Base-by-base conservation (phyloP, 2,329 filamentous ascomycete species). In the Diaporthe sp. region DNA sequence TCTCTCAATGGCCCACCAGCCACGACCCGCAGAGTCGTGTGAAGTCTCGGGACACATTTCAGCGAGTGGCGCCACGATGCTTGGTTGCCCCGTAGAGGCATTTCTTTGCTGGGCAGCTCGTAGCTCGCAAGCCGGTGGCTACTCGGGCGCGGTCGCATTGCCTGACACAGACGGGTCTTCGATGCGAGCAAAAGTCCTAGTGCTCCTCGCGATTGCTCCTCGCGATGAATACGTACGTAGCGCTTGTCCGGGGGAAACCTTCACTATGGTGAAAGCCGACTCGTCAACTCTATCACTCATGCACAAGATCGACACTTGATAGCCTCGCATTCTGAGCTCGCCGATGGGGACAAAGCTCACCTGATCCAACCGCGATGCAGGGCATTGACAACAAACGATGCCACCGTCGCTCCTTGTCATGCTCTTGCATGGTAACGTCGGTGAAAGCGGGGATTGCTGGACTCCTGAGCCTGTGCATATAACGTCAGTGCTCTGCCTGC, bases 381-480 rank as follows among this genome's bases (percentile, higher is more conserved):
- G 61, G 61, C 61, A 49, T 65, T 65, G 61, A 65, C 42, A 49
- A n/a, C 25, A 10, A 17, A 15, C 42, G 61, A 46, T 49, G 42
- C 49, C 65, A 67, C 42, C 61, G 61, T 49, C 61, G 42, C 3
- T 67, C 61, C 44, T 34, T 70, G 65, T 70, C 65, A 55, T 70
- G 65, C 22, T 19, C 65, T 55, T 70, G 65, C 65, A 70, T 53
- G 22, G 49, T 51, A 28, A 55, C 49, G 34, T 70, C 37, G 49
- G 49, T 53, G 34, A 53, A 44, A 49, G 65, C 65, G 65, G 65
- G 49, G 65, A 55, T 70, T 12, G 46, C 49, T 39, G 31, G 62
- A 6, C 39, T 22, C 42, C 13, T 28, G 25, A 22, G 61, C 42
- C 44, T 67, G 65, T 70, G 49, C 65, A 55, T 22, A 53, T 25